Evolutionary conservation across 805 yeast genomes (phyloP).

Genomic region (Kodamaea lidongshanica): DNA sequence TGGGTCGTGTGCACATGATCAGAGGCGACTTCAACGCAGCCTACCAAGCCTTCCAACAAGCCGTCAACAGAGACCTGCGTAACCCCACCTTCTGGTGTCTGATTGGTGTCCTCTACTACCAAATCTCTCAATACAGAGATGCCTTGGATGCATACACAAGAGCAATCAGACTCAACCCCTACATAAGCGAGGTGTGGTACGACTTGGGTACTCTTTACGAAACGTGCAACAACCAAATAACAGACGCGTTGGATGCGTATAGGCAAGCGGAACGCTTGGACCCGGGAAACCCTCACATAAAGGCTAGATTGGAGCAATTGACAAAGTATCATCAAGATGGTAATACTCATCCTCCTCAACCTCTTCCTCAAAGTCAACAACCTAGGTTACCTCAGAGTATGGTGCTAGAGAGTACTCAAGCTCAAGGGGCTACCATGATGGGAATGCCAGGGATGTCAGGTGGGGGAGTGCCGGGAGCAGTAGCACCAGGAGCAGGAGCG

Average conservation of each 20-base stretch:
- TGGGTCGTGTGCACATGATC: slow-evolving; percentile 96
- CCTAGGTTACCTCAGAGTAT: slow-evolving; percentile 58
- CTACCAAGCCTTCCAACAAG: slow-evolving; percentile 97
- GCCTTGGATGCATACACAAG: slow-evolving; percentile 97
- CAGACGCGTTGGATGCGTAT: slow-evolving; percentile 95
- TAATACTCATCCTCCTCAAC: slow-evolving; percentile 55
- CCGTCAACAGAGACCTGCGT: slow-evolving; percentile 92
- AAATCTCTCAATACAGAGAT: slow-evolving; percentile 91
- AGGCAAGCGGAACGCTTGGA: slow-evolving; percentile 94
- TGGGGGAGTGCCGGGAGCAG: slow-evolving; percentile 8
- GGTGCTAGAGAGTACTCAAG: slow-evolving; percentile 46
- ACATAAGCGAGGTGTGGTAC: slow-evolving; percentile 97
- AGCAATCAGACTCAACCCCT: slow-evolving; percentile 92
- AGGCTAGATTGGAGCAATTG: slow-evolving; percentile 84
- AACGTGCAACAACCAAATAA: slow-evolving; percentile 91
- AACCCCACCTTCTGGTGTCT: slow-evolving; percentile 98
- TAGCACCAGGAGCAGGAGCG: slow-evolving; percentile 8
- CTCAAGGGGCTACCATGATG: slow-evolving; percentile 11
- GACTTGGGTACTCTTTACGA: slow-evolving; percentile 96
- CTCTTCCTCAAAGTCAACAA: slow-evolving; percentile 63
- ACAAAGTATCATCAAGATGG: slow-evolving; percentile 67
- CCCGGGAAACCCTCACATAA: slow-evolving; percentile 90
- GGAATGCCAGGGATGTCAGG: slow-evolving; percentile 10
- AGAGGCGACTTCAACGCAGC: slow-evolving; percentile 93
- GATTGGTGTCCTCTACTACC: slow-evolving; percentile 92